Conservation (phyloP, 2,329 filamentous ascomycete genomes). For the Cytospora chrysosperma region DNA sequence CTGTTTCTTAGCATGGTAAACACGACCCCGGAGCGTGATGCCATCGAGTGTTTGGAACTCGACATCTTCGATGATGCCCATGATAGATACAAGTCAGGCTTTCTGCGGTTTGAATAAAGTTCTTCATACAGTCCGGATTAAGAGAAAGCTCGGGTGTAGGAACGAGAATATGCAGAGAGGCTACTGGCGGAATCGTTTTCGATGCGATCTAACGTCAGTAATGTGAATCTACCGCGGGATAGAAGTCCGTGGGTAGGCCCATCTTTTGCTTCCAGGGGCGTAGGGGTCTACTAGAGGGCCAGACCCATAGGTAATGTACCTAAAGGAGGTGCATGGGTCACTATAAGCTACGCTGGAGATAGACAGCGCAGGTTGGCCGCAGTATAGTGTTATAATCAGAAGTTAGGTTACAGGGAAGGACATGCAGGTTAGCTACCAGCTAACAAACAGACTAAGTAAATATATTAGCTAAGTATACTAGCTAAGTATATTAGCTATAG, state of each 20-base stretch:
- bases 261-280: background rate
- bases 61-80: conserved; percentile 1
- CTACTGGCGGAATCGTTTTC: background rate
- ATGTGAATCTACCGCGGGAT: background rate
- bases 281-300: no score
- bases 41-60: conserved; percentile 1
- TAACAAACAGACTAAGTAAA: no score
- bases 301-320: no score
- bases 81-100: conserved; percentile 1
- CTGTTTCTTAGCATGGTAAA: conserved; percentile 3
- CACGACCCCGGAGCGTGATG: background rate
- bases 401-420: no score
- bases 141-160: background rate
- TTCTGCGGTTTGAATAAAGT: background rate
- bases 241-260: background rate
- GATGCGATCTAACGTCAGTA: background rate
- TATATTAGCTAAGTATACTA: no score
- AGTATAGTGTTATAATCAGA: no score
- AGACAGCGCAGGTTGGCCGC: no score
- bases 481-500: no score
- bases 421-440: no score
- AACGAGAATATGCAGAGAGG: background rate
- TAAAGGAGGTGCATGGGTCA: no score
- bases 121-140: background rate
- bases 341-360: no score